phyloP scores from a whole-genome alignment of 2,329 filamentous ascomycete species.

The Microsporum canis region DNA sequence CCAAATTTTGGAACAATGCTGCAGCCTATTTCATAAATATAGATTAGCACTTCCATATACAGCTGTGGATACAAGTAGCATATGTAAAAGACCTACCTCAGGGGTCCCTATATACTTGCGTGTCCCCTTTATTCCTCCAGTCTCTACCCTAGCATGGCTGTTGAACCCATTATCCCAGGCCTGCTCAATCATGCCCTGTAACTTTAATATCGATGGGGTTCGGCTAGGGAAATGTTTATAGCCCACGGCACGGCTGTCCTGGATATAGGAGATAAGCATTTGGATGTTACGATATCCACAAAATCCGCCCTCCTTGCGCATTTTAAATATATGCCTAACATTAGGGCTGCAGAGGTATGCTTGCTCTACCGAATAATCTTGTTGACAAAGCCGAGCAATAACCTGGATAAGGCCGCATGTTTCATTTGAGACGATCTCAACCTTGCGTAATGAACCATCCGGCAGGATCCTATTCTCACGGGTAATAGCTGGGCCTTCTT shows the following conservation, averaged over 20 bases:
- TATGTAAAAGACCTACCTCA: slow-evolving; percentile 47
- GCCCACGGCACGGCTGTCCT: slow-evolving; percentile 46
- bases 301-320: slow-evolving; percentile 75
- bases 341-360: slow-evolving; percentile 70
- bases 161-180: slow-evolving; percentile 86
- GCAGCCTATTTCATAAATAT: slow-evolving; percentile 47
- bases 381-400: slow-evolving; percentile 51
- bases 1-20: slow-evolving; percentile 60
- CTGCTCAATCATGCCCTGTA: slow-evolving; percentile 76
- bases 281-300: slow-evolving; percentile 95
- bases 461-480: slow-evolving; percentile 41
- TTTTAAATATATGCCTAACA: slow-evolving; percentile 70
- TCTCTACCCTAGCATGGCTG: slow-evolving; percentile 60
- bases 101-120: slow-evolving; percentile 92
- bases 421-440: slow-evolving; percentile 39
- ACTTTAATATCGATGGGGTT: slow-evolving; percentile 64
- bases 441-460: slow-evolving; percentile 34
- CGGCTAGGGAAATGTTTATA: slow-evolving; percentile 47
- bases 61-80: background rate
- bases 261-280: slow-evolving; percentile 73
- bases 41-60: background rate
- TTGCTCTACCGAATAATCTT: slow-evolving; percentile 52
- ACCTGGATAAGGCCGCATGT: slow-evolving; percentile 48
- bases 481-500: slow-evolving; percentile 46
- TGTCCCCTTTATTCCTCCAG: slow-evolving; percentile 75